A percentile compares a stretch with the other conserved stretches of the same genome.
phyloP scores from a whole-genome alignment of 305 asterid genomes.

The Stenogyne calaminthoides region DNA sequence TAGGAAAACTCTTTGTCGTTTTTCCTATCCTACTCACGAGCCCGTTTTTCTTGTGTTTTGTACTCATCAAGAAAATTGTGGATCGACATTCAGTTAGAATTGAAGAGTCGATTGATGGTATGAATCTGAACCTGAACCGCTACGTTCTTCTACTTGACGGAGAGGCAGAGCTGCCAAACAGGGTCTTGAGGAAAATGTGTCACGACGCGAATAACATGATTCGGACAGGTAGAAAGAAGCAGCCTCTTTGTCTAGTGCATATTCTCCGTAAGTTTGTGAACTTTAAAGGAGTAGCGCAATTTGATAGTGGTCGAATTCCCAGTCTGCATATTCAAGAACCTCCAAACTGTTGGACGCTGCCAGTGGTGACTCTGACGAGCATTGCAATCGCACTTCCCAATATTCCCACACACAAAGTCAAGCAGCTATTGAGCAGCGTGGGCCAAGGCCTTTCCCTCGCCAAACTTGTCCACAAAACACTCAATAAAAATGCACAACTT shows the following conservation, averaged over 20 bases:
- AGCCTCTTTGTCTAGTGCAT: conserved; percentile 2
- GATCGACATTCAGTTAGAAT: too few relatives aligned
- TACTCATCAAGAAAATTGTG: too few relatives aligned
- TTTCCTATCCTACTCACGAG: too few relatives aligned
- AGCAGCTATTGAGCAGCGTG: background rate
- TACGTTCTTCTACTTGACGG: conserved; percentile 39
- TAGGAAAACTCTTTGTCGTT: too few relatives aligned
- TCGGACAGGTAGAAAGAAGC: conserved; percentile 16
- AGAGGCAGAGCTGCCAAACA: conserved; percentile 31
- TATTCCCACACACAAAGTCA: background rate
- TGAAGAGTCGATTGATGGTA: too few relatives aligned
- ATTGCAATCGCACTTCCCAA: conserved; percentile 31
- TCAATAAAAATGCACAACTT: background rate
- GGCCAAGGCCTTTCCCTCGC: conserved; percentile 18
- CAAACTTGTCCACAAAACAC: conserved; percentile 9
- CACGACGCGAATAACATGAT: conserved; percentile 14
- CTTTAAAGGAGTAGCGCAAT: conserved; percentile 28
- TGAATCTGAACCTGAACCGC: background rate
- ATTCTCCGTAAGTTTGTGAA: too few relatives aligned
- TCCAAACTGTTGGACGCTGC: conserved; percentile 39
- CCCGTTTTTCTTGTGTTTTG: too few relatives aligned
- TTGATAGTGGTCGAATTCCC: conserved; percentile 20
- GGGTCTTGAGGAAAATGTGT: conserved; percentile 12
- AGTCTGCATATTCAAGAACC: conserved; percentile 26
- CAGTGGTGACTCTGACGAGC: conserved; percentile 38